Evolutionary conservation across 192 early-diverging fungal genomes (phyloP), one percentile per base, ranked within the genome.

Genomic region (Backusella australiensis): DNA sequence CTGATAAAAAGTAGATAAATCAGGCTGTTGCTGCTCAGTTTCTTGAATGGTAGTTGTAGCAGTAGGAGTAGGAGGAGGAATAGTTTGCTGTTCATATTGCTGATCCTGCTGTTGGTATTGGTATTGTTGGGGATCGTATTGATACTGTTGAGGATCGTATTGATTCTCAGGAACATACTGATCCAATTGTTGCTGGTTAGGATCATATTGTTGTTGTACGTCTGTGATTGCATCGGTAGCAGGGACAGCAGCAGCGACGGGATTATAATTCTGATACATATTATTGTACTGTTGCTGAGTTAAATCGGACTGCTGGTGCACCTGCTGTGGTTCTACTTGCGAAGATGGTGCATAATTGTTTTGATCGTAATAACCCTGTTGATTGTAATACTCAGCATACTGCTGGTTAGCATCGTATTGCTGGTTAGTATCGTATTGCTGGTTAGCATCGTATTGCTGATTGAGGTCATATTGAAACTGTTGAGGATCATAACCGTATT

Each of bases 201-300:
- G 32, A 36, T 32, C 34, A 15, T 38, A 68, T 29, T 29, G 29
- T 6, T 39, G 68, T 11, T 69, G 39, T 26, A 41, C 42, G 23
- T 29, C 68, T 9, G 68, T 42, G 8, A 36, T 63, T 14, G 21
- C 56, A 63, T 63, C 26, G 21, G 26, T 29, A 29, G 21, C 46
- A 49, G 46, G 46, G 17, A n/a, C 56, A 9, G 19, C 53, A 21
- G 26, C 26, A 14, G 56, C 56, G 21, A 63, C 56, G 21, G 21
- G 21, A 63, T 29, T 29, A 26, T 63, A 5, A 53, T 26, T 19
- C 15, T 74, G 73, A 66, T 35, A 35, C 35, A 29, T 32, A 11
- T 74, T 17, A 35, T 74, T 63, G n/a, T 11, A n/a, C 14, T 74
- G 32, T 42, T 77, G 70, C 38, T 73, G 70, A 71, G 67, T 71